phyloP scores from a whole-genome alignment of 768 basidiomycete species.

The Cystobasidium ongulense region DNA sequence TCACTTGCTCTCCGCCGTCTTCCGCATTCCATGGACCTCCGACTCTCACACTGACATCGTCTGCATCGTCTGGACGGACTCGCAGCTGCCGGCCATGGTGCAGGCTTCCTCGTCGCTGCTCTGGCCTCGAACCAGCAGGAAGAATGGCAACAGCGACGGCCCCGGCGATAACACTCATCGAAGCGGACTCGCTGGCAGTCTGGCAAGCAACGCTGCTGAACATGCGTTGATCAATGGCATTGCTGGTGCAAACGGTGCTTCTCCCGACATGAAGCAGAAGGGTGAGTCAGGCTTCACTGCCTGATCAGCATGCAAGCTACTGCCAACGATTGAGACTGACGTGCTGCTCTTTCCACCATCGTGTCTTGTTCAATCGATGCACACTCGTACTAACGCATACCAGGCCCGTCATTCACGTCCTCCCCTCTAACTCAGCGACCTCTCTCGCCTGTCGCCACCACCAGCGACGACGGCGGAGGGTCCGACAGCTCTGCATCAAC shows the following conservation, averaged over 20 bases:
- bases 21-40: background rate
- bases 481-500: slow-evolving; percentile 12
- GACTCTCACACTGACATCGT: background rate
- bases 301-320: background rate
- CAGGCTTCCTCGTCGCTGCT: slow-evolving; percentile 25
- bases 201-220: background rate
- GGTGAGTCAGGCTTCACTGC: background rate
- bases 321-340: background rate
- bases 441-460: slow-evolving; percentile 23
- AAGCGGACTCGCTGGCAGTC: background rate
- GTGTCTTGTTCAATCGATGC: background rate
- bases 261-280: background rate
- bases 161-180: background rate
- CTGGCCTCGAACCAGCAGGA: background rate
- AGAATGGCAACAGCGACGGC: background rate
- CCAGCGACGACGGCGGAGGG: slow-evolving; percentile 8
- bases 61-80: background rate
- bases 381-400: background rate
- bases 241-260: background rate
- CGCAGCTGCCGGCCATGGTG: background rate
- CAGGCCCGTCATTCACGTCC: slow-evolving; percentile 14
- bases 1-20: background rate
- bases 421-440: slow-evolving; percentile 24
- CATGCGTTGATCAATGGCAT: background rate
- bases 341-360: background rate